Conservation (phyloP, 2,329 filamentous ascomycete species). For the Xylaria sp. region DNA sequence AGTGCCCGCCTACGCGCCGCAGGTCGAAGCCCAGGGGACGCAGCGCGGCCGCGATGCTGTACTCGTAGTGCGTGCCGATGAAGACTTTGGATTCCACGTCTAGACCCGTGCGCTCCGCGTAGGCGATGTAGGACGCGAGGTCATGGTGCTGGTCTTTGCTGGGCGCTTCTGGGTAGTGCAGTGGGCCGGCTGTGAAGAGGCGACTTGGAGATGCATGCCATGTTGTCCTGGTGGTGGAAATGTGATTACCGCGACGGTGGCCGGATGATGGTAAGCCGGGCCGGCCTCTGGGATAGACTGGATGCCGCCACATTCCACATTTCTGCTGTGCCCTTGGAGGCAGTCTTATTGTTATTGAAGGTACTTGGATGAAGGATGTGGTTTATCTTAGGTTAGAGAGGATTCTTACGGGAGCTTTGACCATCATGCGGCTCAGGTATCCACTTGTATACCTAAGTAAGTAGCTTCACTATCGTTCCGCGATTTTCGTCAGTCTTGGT, state of each 20-base stretch:
- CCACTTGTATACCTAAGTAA: too few relatives aligned
- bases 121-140: slow-evolving; percentile 71
- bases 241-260: slow-evolving; percentile 5
- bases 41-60: slow-evolving; percentile 69
- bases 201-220: slow-evolving; percentile 11
- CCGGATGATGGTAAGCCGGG: slow-evolving; percentile 15
- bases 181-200: slow-evolving; percentile 28
- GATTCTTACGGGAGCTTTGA: too few relatives aligned
- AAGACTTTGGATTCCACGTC: slow-evolving; percentile 69
- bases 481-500: too few relatives aligned
- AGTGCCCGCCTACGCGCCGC: slow-evolving; percentile 73
- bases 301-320: slow-evolving; percentile 39
- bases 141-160: slow-evolving; percentile 67
- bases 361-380: background rate
- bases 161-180: slow-evolving; percentile 60
- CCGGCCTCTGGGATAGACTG: slow-evolving; percentile 22
- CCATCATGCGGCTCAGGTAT: too few relatives aligned
- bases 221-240: slow-evolving; percentile 6
- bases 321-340: slow-evolving; percentile 16
- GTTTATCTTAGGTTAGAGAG: background rate
- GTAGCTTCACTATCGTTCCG: too few relatives aligned
- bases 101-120: slow-evolving; percentile 68
- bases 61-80: slow-evolving; percentile 82
- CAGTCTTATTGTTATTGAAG: background rate
- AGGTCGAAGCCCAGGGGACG: slow-evolving; percentile 72